Evolutionary conservation across 192 early-diverging fungal species (phyloP).

Genomic region (Coemansia sp.): DNA sequence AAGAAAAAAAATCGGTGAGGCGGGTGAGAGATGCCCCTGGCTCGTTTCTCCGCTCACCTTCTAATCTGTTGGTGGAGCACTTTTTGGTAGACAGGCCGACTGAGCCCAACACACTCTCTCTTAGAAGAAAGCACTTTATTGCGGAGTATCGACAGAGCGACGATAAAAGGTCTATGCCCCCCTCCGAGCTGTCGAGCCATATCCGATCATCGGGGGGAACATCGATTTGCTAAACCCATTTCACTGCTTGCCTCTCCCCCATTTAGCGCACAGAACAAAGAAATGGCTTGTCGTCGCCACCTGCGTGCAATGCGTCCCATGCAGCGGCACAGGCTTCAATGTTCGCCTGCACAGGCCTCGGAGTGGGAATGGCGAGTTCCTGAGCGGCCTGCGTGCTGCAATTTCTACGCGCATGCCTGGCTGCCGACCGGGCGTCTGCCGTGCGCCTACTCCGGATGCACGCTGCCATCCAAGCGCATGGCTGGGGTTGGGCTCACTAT

Average conservation of each 20-base stretch:
- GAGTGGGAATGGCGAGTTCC: background rate
- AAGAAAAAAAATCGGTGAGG: background rate
- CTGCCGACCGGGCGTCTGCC: conserved; percentile 1
- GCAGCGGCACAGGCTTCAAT: conserved; percentile 3
- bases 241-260: background rate
- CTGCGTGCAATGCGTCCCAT: conserved; percentile 2
- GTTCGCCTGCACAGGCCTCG: background rate
- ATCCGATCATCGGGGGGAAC: conserved; percentile 9
- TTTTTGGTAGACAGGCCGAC: background rate
- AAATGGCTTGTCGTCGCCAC: background rate
- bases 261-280: background rate
- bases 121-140: conserved; percentile 7
- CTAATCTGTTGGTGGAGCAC: background rate
- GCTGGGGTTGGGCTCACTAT: conserved; percentile 12
- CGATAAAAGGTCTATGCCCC: conserved; percentile 6
- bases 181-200: background rate
- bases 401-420: conserved; percentile 9
- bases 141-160: conserved; percentile 1
- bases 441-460: background rate
- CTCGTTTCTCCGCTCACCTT: background rate
- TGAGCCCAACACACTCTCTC: background rate
- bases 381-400: conserved; percentile 7
- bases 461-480: background rate
- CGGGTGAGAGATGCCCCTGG: background rate
- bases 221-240: conserved; percentile 2